Evolutionary conservation across 148 eudicot species (phyloP), one percentile per base, ranked within the genome.

Genomic region (Drosera capensis): DNA sequence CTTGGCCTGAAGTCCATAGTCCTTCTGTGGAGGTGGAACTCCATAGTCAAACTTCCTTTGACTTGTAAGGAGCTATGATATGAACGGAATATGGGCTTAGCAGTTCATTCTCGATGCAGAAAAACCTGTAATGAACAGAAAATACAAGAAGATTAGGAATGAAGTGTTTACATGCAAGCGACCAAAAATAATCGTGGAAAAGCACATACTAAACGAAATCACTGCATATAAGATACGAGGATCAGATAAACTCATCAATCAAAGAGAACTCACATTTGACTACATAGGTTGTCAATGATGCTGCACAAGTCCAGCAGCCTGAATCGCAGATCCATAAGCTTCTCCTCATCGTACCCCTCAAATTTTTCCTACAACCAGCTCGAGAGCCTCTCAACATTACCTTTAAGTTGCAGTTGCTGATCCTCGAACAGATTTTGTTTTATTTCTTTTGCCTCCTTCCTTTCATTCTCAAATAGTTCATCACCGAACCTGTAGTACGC

Each of bases 401-500:
- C 63, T 56, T 81, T 81, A 17, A 81, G 52, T 52, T 77, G 92
- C 52, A 74, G 81, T 46, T 81, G 92, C 57, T 77, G 81, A 54
- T 81, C 77, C 65, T 81, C 92, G 48, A 82, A 82, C 48, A 78
- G 50, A 44, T 78, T 56, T 47, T 63, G 70, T 48, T 75, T 78
- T 18, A 75, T 78, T 44, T 51, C 66, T 51, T 52, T 64, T 8
- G 63, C 68, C 19, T 68, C 45, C 18, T 47, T 8, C 13, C 65
- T 60, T 60, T 78, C 94, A 51, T 63, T 50, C 26, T 51, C 49
- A 36, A 78, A 74, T 13, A 82, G 48, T 19, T 66, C 86, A 34
- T 67, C 60, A 23, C 86, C 86, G 66, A 82, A 82, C 86, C 78
- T 78, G 63, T 70, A 82, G 47, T 55, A 82, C 19, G 80, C 82